phyloP scores from a whole-genome alignment of 176 grass and related monocot genomes.

The Oryza rufipogon region DNA sequence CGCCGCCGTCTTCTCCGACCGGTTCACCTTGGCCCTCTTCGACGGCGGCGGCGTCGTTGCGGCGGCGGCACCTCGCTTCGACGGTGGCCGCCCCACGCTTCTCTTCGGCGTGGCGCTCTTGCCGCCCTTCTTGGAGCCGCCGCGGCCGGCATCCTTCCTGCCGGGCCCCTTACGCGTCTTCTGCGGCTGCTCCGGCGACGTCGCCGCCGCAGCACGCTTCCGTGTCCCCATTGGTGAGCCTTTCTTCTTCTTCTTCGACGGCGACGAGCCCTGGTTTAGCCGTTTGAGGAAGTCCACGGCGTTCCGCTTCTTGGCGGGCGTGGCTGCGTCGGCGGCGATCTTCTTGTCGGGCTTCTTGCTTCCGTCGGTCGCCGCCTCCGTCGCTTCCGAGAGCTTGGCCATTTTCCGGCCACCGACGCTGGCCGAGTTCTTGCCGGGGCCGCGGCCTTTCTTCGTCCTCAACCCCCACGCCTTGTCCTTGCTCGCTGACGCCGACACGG shows the following conservation, averaged over 20 bases:
- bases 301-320: slow-evolving; percentile 63
- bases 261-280: slow-evolving; percentile 55
- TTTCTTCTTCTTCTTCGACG: slow-evolving; percentile 46
- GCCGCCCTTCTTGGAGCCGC: slow-evolving; percentile 44
- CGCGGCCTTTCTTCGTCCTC: slow-evolving; percentile 63
- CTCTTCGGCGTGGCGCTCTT: slow-evolving; percentile 45
- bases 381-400: slow-evolving; percentile 18
- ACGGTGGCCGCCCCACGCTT: slow-evolving; percentile 71
- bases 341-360: slow-evolving; percentile 43
- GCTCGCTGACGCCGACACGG: background rate
- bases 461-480: slow-evolving; percentile 51
- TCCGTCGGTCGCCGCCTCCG: background rate
- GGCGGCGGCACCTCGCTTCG: slow-evolving; percentile 49
- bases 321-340: background rate
- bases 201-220: slow-evolving; percentile 15
- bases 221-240: slow-evolving; percentile 43
- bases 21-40: slow-evolving; percentile 71
- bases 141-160: slow-evolving; percentile 52
- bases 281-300: slow-evolving; percentile 84
- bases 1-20: slow-evolving; percentile 35
- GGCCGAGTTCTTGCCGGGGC: slow-evolving; percentile 29
- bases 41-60: slow-evolving; percentile 52
- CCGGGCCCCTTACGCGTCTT: slow-evolving; percentile 20
- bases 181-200: slow-evolving; percentile 24
- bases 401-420: slow-evolving; percentile 12